phyloP scores from a whole-genome alignment of 352 stramenopile genomes.

The Globisporangium emineosum region DNA sequence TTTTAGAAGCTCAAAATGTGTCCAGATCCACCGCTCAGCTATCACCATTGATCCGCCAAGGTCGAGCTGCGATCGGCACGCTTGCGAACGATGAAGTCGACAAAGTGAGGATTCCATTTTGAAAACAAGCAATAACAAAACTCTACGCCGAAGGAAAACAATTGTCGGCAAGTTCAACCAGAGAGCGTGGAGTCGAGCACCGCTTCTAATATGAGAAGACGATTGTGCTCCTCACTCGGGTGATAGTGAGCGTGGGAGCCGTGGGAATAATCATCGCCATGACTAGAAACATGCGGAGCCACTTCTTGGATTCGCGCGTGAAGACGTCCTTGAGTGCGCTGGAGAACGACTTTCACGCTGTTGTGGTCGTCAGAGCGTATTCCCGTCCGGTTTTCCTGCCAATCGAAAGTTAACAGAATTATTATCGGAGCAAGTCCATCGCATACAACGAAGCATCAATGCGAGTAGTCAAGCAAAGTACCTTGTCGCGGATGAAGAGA shows the following conservation, averaged over 20 bases:
- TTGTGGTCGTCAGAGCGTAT: conserved; percentile 19
- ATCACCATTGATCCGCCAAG: conserved; percentile 24
- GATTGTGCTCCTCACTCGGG: conserved; percentile 17
- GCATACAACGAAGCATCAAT: background rate
- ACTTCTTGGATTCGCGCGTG: conserved; percentile 29
- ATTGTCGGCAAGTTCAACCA: conserved; percentile 11
- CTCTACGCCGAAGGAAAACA: background rate
- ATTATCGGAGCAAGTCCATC: background rate
- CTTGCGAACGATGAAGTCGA: conserved; percentile 1
- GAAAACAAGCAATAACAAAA: background rate
- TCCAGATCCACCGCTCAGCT: conserved; percentile 14
- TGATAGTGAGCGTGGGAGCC: conserved; percentile 4
- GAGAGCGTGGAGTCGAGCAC: conserved; percentile 37
- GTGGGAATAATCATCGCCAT: background rate
- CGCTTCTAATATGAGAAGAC: conserved; percentile 51
- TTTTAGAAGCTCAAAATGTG: background rate
- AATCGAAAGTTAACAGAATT: background rate
- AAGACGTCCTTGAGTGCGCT: conserved; percentile 31
- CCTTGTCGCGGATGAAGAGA: conserved; percentile 61
- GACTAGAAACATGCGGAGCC: conserved; percentile 1
- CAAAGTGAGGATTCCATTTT: conserved; percentile 12
- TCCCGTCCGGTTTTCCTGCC: conserved; percentile 32
- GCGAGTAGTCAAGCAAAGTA: conserved; percentile 15
- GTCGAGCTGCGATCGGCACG: conserved; percentile 10
- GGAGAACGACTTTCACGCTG: conserved; percentile 20